A percentile compares a stretch with the other conserved stretches of the same genome.
Conservation (phyloP, 2,329 filamentous ascomycete genomes). For the Monilinia laxa region DNA sequence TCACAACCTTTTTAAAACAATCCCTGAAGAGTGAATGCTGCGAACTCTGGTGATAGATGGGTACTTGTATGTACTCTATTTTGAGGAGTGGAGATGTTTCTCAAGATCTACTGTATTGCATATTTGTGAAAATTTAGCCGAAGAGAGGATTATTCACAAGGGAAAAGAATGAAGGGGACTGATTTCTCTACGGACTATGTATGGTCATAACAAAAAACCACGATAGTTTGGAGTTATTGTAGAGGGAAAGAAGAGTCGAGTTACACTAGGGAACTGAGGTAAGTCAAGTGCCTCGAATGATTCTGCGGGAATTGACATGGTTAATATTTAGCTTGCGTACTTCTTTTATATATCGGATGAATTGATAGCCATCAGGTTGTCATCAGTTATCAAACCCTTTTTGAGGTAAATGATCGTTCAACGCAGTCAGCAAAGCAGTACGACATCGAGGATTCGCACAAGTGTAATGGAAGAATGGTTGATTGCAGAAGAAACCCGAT, state of each 20-base stretch:
- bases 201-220: background rate
- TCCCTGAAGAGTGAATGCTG: conserved; percentile 5
- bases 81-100: conserved; percentile 6
- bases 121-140: conserved; percentile 6
- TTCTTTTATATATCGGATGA: conserved; percentile 18
- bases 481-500: conserved; percentile 19
- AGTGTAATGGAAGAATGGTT: conserved; percentile 14
- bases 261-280: background rate
- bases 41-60: conserved; percentile 1
- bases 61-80: conserved; percentile 6
- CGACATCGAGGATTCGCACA: background rate
- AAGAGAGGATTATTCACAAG: conserved; percentile 15
- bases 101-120: conserved; percentile 14
- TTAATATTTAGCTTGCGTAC: conserved; percentile 8
- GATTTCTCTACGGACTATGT: background rate
- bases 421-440: conserved; percentile 22
- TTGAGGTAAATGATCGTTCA: conserved; percentile 7
- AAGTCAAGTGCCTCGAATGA: conserved; percentile 17
- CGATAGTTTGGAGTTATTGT: background rate
- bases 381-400: background rate
- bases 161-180: background rate
- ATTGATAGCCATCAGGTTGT: conserved; percentile 12
- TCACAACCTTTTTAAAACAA: conserved; percentile 8
- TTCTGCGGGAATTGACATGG: conserved; percentile 14
- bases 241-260: conserved; percentile 6